Conservation (phyloP, 768 basidiomycete genomes). For the Melanogaster broomeanus region DNA sequence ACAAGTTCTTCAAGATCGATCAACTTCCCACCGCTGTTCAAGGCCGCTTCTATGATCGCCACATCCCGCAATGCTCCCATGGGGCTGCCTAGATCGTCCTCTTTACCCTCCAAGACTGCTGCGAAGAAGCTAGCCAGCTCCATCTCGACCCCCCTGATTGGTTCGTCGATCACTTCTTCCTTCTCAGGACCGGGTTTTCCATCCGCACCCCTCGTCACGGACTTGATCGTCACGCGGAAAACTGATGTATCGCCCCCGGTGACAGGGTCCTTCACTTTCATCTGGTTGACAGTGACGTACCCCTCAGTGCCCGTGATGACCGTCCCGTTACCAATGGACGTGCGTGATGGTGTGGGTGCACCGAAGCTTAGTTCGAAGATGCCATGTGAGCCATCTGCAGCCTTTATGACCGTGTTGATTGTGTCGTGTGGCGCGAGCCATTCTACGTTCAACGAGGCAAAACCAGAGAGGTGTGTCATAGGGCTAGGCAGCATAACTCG, state of each 20-base stretch:
- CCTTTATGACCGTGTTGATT: constrained; percentile 55
- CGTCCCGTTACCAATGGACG: constrained; percentile 27
- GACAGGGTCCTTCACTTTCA: constrained; percentile 23
- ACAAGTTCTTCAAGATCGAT: constrained; percentile 54
- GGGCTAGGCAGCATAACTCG: constrained; percentile 56
- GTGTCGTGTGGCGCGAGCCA: constrained; percentile 82
- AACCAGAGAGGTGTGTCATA: constrained; percentile 58
- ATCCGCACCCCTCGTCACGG: constrained; percentile 18
- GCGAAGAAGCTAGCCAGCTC: constrained; percentile 63
- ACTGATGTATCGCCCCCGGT: constrained; percentile 25
- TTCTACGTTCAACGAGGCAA: constrained; percentile 67
- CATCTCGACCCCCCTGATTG: constrained; percentile 50
- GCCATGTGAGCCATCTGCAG: constrained; percentile 54
- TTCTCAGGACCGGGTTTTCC: constrained; percentile 34
- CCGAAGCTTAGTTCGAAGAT: constrained; percentile 65
- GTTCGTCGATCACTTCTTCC: constrained; percentile 48
- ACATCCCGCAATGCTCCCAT: constrained; percentile 69
- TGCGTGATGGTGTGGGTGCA: constrained; percentile 46
- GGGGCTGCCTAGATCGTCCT: constrained; percentile 61
- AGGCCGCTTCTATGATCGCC: constrained; percentile 74
- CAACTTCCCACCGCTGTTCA: constrained; percentile 63
- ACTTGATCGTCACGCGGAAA: constrained; percentile 42
- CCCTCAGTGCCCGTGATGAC: constrained; percentile 66
- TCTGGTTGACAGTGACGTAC: constrained; percentile 51
- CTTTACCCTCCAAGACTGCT: constrained; percentile 46